These are phyloP conservation scores for Aspergillus persii DNA, from an alignment of 2,329 filamentous ascomycete genomes.

Conservation along the genomic window DNA sequence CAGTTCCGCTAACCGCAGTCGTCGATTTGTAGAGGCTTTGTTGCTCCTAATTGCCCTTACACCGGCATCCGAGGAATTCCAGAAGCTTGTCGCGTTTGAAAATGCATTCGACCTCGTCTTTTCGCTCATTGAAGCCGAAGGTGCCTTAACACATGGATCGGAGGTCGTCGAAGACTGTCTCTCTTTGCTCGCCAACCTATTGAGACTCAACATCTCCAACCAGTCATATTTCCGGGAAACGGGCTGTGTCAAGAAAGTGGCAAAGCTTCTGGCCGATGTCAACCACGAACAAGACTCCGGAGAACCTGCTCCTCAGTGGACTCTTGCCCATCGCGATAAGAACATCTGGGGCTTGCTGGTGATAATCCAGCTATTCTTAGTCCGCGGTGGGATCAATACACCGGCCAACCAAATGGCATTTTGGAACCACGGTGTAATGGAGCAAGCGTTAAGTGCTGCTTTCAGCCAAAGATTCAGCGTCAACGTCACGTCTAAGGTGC, in stretches of 20 bases:
- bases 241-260: slow-evolving; percentile 72
- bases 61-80: slow-evolving; percentile 79
- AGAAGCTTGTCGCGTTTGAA: slow-evolving; percentile 94
- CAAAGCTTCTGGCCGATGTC: slow-evolving; percentile 64
- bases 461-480: slow-evolving; percentile 72
- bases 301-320: slow-evolving; percentile 69
- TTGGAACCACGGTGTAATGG: slow-evolving; percentile 76
- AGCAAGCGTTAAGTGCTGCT: slow-evolving; percentile 75
- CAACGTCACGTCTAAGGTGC: slow-evolving; percentile 73
- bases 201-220: slow-evolving; percentile 84
- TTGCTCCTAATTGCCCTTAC: slow-evolving; percentile 86
- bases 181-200: slow-evolving; percentile 82
- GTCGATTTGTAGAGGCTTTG: slow-evolving; percentile 61
- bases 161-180: slow-evolving; percentile 90
- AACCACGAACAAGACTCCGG: slow-evolving; percentile 55
- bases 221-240: slow-evolving; percentile 92
- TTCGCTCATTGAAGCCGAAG: slow-evolving; percentile 75
- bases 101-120: slow-evolving; percentile 89
- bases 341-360: slow-evolving; percentile 89
- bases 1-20: slow-evolving; percentile 13
- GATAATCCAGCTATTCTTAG: slow-evolving; percentile 81
- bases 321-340: slow-evolving; percentile 74
- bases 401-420: slow-evolving; percentile 81
- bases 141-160: slow-evolving; percentile 76
- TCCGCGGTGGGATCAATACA: slow-evolving; percentile 75